Evolutionary conservation across 805 yeast genomes (phyloP).

Genomic region (Ogataea polymorpha): DNA sequence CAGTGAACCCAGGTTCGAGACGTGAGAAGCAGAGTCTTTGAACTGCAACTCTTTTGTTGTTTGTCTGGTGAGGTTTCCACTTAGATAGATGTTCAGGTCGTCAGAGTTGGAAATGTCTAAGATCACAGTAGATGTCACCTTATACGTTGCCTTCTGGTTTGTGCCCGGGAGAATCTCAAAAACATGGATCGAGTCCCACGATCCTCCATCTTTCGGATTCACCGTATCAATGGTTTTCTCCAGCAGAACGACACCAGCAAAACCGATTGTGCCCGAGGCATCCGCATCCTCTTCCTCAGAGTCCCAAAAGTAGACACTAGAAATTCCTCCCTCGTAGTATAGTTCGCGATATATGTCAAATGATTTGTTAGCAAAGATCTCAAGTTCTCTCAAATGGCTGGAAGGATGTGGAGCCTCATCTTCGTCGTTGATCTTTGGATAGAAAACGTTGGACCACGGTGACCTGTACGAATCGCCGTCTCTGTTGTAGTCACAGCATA

Average conservation of each 20-base stretch:
- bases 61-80: constrained; percentile 88
- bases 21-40: constrained; percentile 60
- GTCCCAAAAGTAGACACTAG: constrained; percentile 92
- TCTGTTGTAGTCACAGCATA: constrained; percentile 91
- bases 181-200: constrained; percentile 95
- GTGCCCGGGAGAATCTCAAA: constrained; percentile 60
- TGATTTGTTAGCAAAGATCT: constrained; percentile 79
- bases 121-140: constrained; percentile 84
- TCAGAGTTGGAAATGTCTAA: constrained; percentile 52
- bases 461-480: constrained; percentile 91
- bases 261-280: constrained; percentile 50
- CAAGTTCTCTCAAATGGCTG: constrained; percentile 63
- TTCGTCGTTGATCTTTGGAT: constrained; percentile 48
- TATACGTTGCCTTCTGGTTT: constrained; percentile 48
- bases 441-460: constrained; percentile 83
- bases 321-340: constrained; percentile 92
- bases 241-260: constrained; percentile 88
- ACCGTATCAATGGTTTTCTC: constrained; percentile 58
- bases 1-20: constrained; percentile 79
- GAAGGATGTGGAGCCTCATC: constrained; percentile 76
- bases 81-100: constrained; percentile 43
- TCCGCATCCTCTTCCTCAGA: constrained; percentile 53
- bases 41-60: constrained; percentile 51
- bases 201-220: constrained; percentile 41
- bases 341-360: constrained; percentile 90